These are phyloP conservation scores for Stachybotrys chartarum DNA, from an alignment of 2,329 filamentous ascomycete genomes.

Conservation along the genomic window DNA sequence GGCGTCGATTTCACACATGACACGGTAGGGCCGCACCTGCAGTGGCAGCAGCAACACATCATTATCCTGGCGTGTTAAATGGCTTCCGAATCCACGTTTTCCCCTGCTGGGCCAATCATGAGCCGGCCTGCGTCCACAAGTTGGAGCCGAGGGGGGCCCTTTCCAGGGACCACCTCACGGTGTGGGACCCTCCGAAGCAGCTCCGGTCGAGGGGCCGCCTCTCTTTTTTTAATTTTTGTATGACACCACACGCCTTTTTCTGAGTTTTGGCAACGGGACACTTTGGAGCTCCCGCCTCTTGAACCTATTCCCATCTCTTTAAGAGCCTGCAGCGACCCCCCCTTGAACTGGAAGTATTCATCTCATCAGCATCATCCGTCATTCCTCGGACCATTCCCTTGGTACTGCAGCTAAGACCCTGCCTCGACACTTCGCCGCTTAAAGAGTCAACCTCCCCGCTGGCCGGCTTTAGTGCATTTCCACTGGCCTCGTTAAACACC, in stretches of 20 bases:
- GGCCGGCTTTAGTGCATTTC: no score
- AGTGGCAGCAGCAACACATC: no score
- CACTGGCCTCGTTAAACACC: no score
- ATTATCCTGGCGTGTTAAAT: background rate
- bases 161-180: slow-evolving; percentile 2
- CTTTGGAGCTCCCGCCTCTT: no score
- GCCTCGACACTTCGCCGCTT: background rate
- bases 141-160: background rate
- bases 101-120: background rate
- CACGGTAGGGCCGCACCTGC: no score
- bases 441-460: background rate
- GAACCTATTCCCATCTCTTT: no score
- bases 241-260: background rate
- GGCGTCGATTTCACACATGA: no score
- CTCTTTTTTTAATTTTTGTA: background rate
- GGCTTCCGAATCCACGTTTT: background rate
- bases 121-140: background rate
- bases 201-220: slow-evolving; percentile 12
- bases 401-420: no score
- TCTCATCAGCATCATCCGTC: no score
- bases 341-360: no score
- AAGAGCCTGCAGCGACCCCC: no score
- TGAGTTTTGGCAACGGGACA: background rate
- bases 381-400: no score
- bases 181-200: slow-evolving; percentile 21